These are phyloP conservation scores for Candida wancherniae DNA, from an alignment of 805 yeast species.

Conservation along the genomic window DNA sequence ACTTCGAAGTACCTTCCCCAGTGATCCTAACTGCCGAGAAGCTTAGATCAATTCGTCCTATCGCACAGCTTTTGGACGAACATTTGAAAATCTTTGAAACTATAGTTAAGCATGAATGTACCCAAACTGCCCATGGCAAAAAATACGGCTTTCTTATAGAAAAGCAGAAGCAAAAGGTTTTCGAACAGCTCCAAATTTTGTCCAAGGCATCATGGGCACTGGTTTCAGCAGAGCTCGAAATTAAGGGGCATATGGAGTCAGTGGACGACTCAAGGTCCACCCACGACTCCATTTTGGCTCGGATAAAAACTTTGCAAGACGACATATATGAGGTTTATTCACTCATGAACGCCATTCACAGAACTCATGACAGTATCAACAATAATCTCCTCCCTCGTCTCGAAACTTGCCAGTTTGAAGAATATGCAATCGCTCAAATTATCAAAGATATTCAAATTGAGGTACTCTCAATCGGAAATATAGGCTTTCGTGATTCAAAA, in stretches of 20 bases:
- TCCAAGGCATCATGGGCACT: constrained; percentile 11
- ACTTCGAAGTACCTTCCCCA: constrained; percentile 53
- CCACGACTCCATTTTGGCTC: constrained; percentile 9
- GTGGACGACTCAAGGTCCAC: not conserved
- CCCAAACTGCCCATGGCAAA: constrained; percentile 29
- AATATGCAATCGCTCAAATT: constrained; percentile 1
- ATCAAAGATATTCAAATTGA: constrained; percentile 5
- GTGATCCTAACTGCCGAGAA: constrained; percentile 44
- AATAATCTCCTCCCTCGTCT: constrained; percentile 4
- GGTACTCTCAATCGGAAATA: constrained; percentile 9
- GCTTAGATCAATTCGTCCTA: constrained; percentile 51
- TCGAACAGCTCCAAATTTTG: constrained; percentile 13
- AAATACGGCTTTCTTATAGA: constrained; percentile 41
- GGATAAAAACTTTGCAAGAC: constrained; percentile 22
- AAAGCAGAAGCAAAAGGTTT: constrained; percentile 28
- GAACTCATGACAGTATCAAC: constrained; percentile 2
- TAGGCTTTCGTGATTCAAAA: constrained; percentile 16
- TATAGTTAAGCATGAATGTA: constrained; percentile 18
- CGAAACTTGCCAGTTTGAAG: constrained; percentile 3
- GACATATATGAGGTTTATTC: constrained; percentile 17
- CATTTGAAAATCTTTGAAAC: constrained; percentile 39
- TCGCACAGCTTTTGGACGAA: constrained; percentile 51
- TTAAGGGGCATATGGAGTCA: constrained; percentile 23
- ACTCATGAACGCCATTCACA: constrained; percentile 9
- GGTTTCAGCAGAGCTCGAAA: constrained; percentile 6